phyloP scores from a whole-genome alignment of 305 asterid genomes.

The Solanum hybrid region DNA sequence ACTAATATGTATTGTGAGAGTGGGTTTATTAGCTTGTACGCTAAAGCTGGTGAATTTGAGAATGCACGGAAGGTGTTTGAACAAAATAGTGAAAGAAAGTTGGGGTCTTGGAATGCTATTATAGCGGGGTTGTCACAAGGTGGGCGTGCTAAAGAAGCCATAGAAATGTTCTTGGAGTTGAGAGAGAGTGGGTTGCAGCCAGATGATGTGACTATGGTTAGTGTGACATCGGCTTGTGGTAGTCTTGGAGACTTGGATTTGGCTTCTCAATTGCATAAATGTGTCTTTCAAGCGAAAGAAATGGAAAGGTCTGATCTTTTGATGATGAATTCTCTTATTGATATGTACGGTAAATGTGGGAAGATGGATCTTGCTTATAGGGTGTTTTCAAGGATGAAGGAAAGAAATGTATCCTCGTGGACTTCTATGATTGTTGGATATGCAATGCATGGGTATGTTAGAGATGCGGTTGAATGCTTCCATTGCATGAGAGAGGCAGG shows the following conservation, averaged over 20 bases:
- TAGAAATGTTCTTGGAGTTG: constrained; percentile 47
- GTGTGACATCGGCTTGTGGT: constrained; percentile 77
- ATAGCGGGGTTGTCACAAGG: constrained; percentile 73
- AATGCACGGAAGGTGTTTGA: constrained; percentile 55
- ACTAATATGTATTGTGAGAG: constrained; percentile 62
- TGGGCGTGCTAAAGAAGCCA: constrained; percentile 51
- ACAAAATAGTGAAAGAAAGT: constrained; percentile 40
- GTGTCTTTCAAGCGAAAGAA: constrained; percentile 40
- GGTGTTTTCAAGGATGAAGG: constrained; percentile 49
- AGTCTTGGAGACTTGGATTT: constrained; percentile 53
- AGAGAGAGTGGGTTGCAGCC: constrained; percentile 45
- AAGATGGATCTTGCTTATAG: constrained; percentile 66
- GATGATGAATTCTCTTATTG: constrained; percentile 70
- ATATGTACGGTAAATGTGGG: constrained; percentile 86
- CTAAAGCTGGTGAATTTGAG: constrained; percentile 33
- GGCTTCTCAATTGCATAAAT: constrained; percentile 70
- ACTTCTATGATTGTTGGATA: constrained; percentile 80
- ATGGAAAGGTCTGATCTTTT: constrained; percentile 32
- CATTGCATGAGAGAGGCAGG: constrained; percentile 34
- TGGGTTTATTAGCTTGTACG: constrained; percentile 53
- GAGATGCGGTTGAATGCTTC: constrained; percentile 53
- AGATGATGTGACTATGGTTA: constrained; percentile 73
- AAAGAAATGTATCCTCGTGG: constrained; percentile 76
- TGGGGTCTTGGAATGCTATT: constrained; percentile 90
- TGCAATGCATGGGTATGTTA: constrained; percentile 58